phyloP scores from a whole-genome alignment of 208 protist species.

The Trypanosoma lewisi region DNA sequence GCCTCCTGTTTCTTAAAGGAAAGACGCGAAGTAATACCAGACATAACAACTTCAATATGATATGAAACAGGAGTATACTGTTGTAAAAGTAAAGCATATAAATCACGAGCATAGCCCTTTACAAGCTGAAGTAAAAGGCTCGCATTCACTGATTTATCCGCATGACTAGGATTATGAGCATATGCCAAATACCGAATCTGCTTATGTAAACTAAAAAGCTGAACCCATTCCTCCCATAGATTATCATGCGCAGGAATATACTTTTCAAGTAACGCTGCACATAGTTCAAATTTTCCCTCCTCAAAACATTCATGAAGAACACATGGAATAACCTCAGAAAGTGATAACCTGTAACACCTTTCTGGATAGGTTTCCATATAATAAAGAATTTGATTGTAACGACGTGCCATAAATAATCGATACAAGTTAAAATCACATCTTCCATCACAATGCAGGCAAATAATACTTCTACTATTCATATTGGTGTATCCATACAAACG shows the following conservation, averaged over 20 bases:
- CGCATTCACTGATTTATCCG: conserved; percentile 16
- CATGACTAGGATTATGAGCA: conserved; percentile 12
- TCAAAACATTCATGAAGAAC: conserved; percentile 26
- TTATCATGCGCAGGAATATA: conserved; percentile 9
- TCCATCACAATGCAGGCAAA: conserved; percentile 29
- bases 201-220: conserved; percentile 20
- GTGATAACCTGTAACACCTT: conserved; percentile 21
- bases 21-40: conserved; percentile 19
- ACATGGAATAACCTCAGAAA: conserved; percentile 21
- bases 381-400: conserved; percentile 25
- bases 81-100: conserved; percentile 21
- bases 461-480: conserved; percentile 6
- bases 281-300: conserved; percentile 26
- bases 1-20: conserved; percentile 20
- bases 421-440: conserved; percentile 29
- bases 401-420: conserved; percentile 26
- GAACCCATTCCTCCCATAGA: conserved; percentile 23
- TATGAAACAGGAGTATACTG: conserved; percentile 17
- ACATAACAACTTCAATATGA: conserved; percentile 12
- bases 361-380: conserved; percentile 24
- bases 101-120: conserved; percentile 8
- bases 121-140: conserved; percentile 25
- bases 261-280: conserved; percentile 22
- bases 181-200: conserved; percentile 12
- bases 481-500: conserved; percentile 14